Evolutionary conservation across 768 basidiomycete species (phyloP).

Genomic region (Panaeolus cyanescens): DNA sequence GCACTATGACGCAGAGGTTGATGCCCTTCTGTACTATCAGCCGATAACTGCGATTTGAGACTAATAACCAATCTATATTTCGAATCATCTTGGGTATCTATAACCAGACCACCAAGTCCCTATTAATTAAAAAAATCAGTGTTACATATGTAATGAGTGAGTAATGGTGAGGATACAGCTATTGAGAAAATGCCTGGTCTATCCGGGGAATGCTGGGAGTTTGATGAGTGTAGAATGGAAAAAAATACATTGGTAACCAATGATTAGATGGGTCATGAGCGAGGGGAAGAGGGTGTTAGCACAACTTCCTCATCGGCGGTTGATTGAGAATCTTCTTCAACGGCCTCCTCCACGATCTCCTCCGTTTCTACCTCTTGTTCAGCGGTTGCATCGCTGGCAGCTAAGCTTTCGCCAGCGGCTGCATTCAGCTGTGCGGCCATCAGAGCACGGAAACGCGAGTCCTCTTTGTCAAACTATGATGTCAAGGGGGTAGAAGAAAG

Average conservation of each 20-base stretch:
- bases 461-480: slow-evolving; percentile 57
- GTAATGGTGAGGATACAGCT: neutral
- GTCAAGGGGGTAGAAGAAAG: neutral
- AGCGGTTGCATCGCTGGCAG: slow-evolving; percentile 6
- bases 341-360: slow-evolving; percentile 9
- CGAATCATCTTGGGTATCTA: neutral
- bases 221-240: neutral
- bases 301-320: neutral
- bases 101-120: neutral
- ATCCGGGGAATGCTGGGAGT: slow-evolving; percentile 7
- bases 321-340: neutral
- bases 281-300: neutral
- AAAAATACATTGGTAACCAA: neutral
- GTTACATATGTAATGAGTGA: neutral
- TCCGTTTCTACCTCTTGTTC: slow-evolving; percentile 12
- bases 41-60: neutral
- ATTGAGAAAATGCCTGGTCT: slow-evolving; percentile 6
- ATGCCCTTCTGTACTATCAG: neutral
- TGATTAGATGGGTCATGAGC: neutral
- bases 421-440: slow-evolving; percentile 89
- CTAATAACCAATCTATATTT: neutral
- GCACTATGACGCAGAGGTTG: neutral
- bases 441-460: slow-evolving; percentile 81
- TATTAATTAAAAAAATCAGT: slow-evolving; percentile 2
- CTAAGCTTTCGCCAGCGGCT: slow-evolving; percentile 30